phyloP scores from a whole-genome alignment of 306 rosid genomes.

The Prunus padus region DNA sequence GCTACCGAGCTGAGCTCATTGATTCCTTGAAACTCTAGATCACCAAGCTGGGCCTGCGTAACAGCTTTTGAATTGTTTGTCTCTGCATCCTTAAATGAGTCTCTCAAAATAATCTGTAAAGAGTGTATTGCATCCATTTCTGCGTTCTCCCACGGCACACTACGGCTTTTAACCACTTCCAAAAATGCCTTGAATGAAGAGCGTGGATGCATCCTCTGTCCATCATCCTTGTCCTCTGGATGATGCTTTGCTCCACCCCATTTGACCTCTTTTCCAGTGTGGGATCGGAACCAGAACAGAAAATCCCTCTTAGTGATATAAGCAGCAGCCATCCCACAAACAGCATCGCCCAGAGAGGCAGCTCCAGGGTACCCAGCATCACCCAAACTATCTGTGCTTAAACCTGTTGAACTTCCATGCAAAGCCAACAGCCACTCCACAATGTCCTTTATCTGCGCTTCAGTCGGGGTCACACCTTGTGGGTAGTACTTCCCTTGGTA shows the following conservation, averaged over 20 bases:
- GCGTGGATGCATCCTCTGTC: conserved; percentile 97
- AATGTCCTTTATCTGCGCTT: conserved; percentile 78
- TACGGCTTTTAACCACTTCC: conserved; percentile 96
- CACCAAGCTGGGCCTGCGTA: conserved; percentile 46
- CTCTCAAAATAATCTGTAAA: conserved; percentile 88
- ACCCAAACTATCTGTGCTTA: conserved; percentile 93
- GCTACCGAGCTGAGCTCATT: conserved; percentile 97
- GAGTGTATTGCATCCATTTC: conserved; percentile 99
- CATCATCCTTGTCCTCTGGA: conserved; percentile 96
- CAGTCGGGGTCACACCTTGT: conserved; percentile 72
- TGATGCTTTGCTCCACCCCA: conserved; percentile 99
- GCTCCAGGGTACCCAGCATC: conserved; percentile 98
- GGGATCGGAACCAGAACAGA: conserved; percentile 94
- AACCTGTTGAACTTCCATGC: conserved; percentile 91
- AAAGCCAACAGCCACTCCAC: conserved; percentile 79
- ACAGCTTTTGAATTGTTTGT: conserved; percentile 71
- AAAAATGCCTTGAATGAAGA: conserved; percentile 95
- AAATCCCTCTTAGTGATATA: conserved; percentile 75
- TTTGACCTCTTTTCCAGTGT: conserved; percentile 84
- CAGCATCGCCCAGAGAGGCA: conserved; percentile 83
- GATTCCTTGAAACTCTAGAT: conserved; percentile 67
- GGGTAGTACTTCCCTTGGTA: conserved; percentile 68
- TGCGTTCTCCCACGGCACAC: conserved; percentile 92
- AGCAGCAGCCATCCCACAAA: conserved; percentile 97
- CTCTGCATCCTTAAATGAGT: conserved; percentile 67